Evolutionary conservation across 2,329 filamentous ascomycete species (phyloP).

Genomic region (Cytospora paraplurivora): DNA sequence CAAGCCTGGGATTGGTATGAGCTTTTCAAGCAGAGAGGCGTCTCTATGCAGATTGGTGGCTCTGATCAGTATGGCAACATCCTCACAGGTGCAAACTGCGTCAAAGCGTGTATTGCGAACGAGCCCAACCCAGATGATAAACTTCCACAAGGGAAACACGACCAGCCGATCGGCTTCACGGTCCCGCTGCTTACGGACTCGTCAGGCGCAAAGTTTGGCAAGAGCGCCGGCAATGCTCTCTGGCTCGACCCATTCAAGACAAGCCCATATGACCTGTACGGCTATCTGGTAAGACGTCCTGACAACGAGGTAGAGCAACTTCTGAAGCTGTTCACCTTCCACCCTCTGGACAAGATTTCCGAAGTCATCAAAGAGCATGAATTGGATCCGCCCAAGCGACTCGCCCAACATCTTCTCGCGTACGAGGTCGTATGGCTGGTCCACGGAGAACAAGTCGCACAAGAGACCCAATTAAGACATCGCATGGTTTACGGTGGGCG

Average conservation of each 20-base stretch:
- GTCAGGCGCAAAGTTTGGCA: slow-evolving; percentile 88
- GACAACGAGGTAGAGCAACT: slow-evolving; percentile 82
- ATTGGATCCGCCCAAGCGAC: slow-evolving; percentile 67
- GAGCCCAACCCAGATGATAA: slow-evolving; percentile 49
- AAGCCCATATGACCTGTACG: slow-evolving; percentile 80
- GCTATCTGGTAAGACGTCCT: slow-evolving; percentile 82
- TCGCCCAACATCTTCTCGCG: slow-evolving; percentile 82
- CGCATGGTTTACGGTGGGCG: slow-evolving; percentile 48
- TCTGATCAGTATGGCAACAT: slow-evolving; percentile 98
- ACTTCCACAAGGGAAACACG: slow-evolving; percentile 46
- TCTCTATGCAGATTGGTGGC: slow-evolving; percentile 89
- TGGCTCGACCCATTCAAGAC: slow-evolving; percentile 89
- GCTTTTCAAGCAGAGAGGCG: slow-evolving; percentile 66
- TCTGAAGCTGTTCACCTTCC: slow-evolving; percentile 87
- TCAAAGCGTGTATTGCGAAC: slow-evolving; percentile 70
- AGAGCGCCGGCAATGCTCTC: slow-evolving; percentile 89
- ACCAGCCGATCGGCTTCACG: slow-evolving; percentile 80
- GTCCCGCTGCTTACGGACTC: slow-evolving; percentile 86
- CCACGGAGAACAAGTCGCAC: slow-evolving; percentile 69
- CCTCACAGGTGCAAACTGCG: slow-evolving; percentile 80
- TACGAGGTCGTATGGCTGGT: slow-evolving; percentile 79
- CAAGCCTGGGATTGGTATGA: slow-evolving; percentile 98
- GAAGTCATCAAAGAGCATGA: slow-evolving; percentile 68
- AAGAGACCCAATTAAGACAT: slow-evolving; percentile 61
- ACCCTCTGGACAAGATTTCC: slow-evolving; percentile 70